Evolutionary conservation across 768 basidiomycete genomes (phyloP), one percentile per base, ranked within the genome.

Genomic region (Lactarius akahatsu): DNA sequence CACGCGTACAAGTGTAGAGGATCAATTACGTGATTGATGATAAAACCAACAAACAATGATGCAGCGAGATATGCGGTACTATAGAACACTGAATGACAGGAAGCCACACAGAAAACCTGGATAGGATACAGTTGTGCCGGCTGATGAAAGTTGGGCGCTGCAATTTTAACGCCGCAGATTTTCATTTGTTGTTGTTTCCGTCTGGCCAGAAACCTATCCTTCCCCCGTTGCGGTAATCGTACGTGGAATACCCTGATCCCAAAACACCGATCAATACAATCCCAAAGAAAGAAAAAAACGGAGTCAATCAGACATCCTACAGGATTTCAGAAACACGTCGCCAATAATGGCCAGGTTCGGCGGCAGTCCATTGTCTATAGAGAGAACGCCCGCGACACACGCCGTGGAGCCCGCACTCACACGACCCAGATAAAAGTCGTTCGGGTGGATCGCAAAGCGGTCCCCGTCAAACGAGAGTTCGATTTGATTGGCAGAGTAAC

Each of bases 271-370:
- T 65, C 36, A 55, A 47, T 55, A 34, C 34, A 34, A 34, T 34
- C 34, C 34, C 34, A 16, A 26, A 23, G 16, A 7, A 26, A 5
- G n/a, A 15, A 26, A n/a, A n/a, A n/a, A n/a, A n/a, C n/a, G n/a
- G 18, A 32, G 38, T 43, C 60, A 36, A 71, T 66, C 57, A 32
- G 26, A 50, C 32, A 52, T 26, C 23, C 50, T 66, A 86, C 88
- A 90, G 11, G 84, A 86, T 76, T 89, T 90, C 56, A 89, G 72
- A 71, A 90, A 88, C 70, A 81, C 82, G 72, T 83, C 86, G 1
- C 85, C 88, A 61, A 89, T 78, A 74, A 90, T 85, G 16, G 83
- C 82, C 30, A 90, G 76, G 72, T 85, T 77, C 40, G 77, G 62
- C 18, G 85, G 81, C 72, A 87, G 81, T 16, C 78, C 76, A 65